Base-by-base conservation (phyloP, 2,329 filamentous ascomycete species). In the Colletotrichum salicis region DNA sequence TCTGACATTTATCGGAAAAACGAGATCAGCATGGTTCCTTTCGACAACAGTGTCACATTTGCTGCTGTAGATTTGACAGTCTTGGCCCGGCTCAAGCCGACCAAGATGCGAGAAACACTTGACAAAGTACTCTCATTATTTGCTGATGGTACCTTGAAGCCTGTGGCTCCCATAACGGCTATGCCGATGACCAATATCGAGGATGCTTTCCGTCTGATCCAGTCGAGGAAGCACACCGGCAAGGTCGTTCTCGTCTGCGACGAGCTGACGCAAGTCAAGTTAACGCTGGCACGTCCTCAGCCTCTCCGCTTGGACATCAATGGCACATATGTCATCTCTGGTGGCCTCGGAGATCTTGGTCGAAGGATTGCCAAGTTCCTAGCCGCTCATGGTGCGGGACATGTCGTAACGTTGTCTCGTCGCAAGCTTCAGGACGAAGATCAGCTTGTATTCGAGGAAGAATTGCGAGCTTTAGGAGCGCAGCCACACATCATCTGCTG, bases 21-120 rank as follows among this genome's bases (percentile, higher is more conserved):
- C 3, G 77, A 82, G 1, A 77, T 89, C 0, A 85, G 87, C 52
- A 85, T 89, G 82, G 75, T 80, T 12, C 82, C 82, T 12, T 84
- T 86, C 61, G 83, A 85, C 19, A 76, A 73, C 48, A 86, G 86
- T 70, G 81, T 82, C 41, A 85, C 82, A 55, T 86, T 85, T 73
- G 81, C 82, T 68, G 83, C 85, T 0, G 81, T 87, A 2, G 84
- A 87, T 67, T 77, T 86, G 54, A 75, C 68, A 19, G 45, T 62
- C 73, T 35, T 71, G 69, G 60, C 69, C 67, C 54, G 52, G 55
- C 56, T 58, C 29, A 58, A 58, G 56, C 4, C 64, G 77, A n/a
- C 54, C 75, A 13, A 31, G 64, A 7, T 73, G 71, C 29, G 68
- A 65, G 62, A 70, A 67, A 52, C 75, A 54, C 72, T 78, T 72